Evolutionary conservation across 495 filamentous ascomycete species (phyloP), one percentile per base, ranked within the genome.

Genomic region (Xylaria curta): DNA sequence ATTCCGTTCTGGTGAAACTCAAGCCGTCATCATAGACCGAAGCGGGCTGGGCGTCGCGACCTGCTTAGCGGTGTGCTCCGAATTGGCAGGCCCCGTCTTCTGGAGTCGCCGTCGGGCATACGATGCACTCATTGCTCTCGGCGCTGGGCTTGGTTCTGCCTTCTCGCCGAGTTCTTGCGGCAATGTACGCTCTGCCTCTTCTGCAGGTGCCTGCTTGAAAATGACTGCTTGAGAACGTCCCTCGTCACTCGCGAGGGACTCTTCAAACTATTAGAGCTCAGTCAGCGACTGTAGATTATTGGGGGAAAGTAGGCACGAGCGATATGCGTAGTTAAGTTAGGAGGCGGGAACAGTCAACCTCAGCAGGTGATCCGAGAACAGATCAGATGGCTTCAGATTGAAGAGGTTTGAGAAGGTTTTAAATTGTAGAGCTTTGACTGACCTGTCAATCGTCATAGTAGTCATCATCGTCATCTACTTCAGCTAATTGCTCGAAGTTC

Each of bases 401-500:
- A 36, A 38, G 26, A 58, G 49, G 21, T 58, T 38, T 71, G 24
- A 36, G 24, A 58, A 36, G 21, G 47, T 38, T 71, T 53, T 71
- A 66, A 38, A 49, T 66, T 70, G 54, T 17, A 68, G 36, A 33
- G 42, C 15, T 36, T 58, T 61, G 56, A 70, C 77, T 74, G 75
- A 71, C 68, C 71, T 73, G 72, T 79, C 78, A 79, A 93, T 91
- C 94, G 85, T 98, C 96, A 84, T 98, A 98, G 86, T 97, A 98
- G 78, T 98, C 95, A 86, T 98, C 96, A 82, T 99, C 96, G 82
- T 97, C 95, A 82, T 93, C 91, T 76, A 91, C 89, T 82, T 99
- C 97, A 77, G 92, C 93, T 81, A 99, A 89, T 82, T 99, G 97
- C 85, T 99, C 96, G 86, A 99, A 99, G 86, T 99, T 99, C 86